These are phyloP conservation scores for Zizania latifolia DNA, from an alignment of 176 grass and related monocot species.

Conservation along the genomic window DNA sequence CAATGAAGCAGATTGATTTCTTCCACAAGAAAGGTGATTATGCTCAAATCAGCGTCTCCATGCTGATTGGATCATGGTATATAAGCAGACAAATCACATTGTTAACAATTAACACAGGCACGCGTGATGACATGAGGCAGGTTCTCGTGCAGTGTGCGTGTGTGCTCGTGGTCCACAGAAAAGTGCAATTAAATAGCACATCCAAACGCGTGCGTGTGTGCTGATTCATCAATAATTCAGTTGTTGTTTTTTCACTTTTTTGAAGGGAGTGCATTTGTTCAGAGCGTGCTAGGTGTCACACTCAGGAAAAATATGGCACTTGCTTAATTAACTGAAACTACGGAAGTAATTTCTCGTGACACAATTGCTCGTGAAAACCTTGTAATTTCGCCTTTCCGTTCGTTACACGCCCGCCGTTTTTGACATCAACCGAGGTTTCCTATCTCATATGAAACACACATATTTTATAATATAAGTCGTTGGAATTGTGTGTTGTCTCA, in stretches of 20 bases:
- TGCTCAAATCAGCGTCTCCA: neutral
- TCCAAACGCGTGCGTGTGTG: neutral
- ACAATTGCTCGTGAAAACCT: neutral
- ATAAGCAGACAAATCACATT: conserved; percentile 22
- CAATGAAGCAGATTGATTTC: conserved; percentile 2
- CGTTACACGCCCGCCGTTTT: neutral
- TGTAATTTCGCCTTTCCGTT: neutral
- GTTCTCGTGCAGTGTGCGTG: neutral
- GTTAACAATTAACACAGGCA: conserved; percentile 34
- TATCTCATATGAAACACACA: too few relatives aligned
- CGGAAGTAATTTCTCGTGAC: neutral
- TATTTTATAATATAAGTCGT: too few relatives aligned
- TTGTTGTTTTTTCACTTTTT: neutral
- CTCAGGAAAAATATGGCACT: neutral
- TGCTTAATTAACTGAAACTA: neutral
- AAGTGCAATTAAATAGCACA: neutral
- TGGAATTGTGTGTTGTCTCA: too few relatives aligned
- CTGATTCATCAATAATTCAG: neutral
- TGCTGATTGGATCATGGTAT: neutral
- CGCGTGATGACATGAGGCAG: too few relatives aligned
- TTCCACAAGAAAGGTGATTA: conserved; percentile 2
- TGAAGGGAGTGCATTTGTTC: neutral
- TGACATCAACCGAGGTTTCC: too few relatives aligned
- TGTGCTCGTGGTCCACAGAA: conserved; percentile 4
- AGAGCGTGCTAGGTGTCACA: neutral